Conservation (phyloP, 1,284 basidiomycete genomes). For the Naganishia liquefaciens region DNA sequence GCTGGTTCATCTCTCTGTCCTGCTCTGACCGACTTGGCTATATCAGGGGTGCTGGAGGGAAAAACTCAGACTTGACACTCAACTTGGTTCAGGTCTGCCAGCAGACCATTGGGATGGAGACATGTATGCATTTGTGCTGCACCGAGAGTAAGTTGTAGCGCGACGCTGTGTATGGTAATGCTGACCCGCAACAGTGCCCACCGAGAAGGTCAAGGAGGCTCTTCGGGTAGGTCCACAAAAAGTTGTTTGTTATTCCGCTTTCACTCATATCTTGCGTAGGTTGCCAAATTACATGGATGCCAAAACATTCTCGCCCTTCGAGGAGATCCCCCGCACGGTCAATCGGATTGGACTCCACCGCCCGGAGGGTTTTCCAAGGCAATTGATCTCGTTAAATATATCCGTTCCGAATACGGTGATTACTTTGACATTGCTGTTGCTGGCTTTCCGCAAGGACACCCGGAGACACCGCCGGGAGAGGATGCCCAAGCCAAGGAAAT, state of each 20-base stretch:
- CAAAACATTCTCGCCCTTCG: conserved; percentile 93
- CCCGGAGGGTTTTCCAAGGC: conserved; percentile 87
- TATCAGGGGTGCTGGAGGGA: conserved; percentile 87
- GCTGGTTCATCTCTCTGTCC: not conserved
- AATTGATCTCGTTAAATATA: conserved; percentile 85
- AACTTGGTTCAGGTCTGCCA: conserved; percentile 96
- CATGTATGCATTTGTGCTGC: conserved; percentile 97
- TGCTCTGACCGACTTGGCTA: not conserved
- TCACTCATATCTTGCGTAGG: conserved; percentile 57
- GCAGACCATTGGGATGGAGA: conserved; percentile 86
- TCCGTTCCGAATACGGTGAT: conserved; percentile 75
- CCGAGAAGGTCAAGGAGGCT: conserved; percentile 88
- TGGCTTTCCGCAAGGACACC: conserved; percentile 76
- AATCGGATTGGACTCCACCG: conserved; percentile 85
- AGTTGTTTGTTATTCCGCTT: conserved; percentile 21
- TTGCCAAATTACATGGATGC: conserved; percentile 88
- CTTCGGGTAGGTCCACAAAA: conserved; percentile 64
- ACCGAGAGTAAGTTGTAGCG: conserved; percentile 70
- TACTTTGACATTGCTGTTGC: conserved; percentile 93
- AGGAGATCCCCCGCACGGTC: conserved; percentile 85
- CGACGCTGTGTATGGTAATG: not conserved
- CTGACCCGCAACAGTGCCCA: conserved; percentile 63
- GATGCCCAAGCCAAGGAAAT: conserved; percentile 65
- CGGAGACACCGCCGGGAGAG: conserved; percentile 61
- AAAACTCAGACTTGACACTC: conserved; percentile 88